Evolutionary conservation across 2,329 filamentous ascomycete genomes (phyloP).

Genomic region (Fusarium subglutinans): DNA sequence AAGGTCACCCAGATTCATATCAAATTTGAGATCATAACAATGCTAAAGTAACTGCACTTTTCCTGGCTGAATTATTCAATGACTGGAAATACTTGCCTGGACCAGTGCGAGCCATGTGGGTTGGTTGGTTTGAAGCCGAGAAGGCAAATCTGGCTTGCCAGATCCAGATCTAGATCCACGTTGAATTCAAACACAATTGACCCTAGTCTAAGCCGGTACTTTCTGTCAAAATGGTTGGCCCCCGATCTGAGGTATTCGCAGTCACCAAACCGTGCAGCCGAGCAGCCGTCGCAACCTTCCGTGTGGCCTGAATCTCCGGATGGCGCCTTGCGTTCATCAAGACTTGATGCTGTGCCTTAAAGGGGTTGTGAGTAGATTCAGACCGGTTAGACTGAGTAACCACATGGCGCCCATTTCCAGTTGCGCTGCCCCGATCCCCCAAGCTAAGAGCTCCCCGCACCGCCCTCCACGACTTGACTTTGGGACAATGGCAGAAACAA

Average conservation of each 20-base stretch:
- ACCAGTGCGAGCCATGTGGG: neutral
- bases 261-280: neutral
- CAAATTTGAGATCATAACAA: neutral
- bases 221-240: neutral
- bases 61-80: neutral
- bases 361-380: neutral
- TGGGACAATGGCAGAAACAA: conserved; percentile 22
- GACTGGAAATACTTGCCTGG: neutral
- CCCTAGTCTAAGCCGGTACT: neutral
- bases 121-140: neutral
- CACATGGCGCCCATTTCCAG: conserved; percentile 14
- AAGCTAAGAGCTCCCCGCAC: conserved; percentile 21
- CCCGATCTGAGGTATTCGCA: neutral
- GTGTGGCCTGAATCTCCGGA: neutral
- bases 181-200: neutral
- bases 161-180: neutral
- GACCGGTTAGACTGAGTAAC: conserved; percentile 1
- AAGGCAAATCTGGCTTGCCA: neutral
- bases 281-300: neutral
- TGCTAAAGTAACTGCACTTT: neutral
- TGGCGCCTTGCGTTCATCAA: neutral
- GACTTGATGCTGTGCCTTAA: conserved; percentile 2
- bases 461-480: conserved; percentile 31
- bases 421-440: conserved; percentile 18
- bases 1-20: neutral